Evolutionary conservation across 192 early-diverging fungal genomes (phyloP).

Genomic region (Glomus cerebriforme): DNA sequence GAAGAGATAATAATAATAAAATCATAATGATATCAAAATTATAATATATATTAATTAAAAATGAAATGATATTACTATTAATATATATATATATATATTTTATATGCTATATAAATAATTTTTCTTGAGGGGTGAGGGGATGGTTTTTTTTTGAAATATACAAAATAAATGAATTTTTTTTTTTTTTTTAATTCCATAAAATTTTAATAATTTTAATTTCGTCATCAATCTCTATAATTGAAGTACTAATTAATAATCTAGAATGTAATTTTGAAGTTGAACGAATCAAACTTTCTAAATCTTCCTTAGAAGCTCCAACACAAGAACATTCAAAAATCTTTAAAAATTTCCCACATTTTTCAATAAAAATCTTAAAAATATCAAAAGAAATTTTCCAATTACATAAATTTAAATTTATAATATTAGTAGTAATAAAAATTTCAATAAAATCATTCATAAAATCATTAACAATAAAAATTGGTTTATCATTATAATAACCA

Average conservation of each 20-base stretch:
- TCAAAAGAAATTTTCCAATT: neutral
- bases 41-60: no score
- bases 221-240: neutral
- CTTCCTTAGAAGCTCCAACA: neutral
- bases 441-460: neutral
- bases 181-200: neutral
- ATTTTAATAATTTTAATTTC: neutral
- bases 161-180: no score
- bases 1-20: no score
- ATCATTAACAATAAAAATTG: neutral
- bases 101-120: no score
- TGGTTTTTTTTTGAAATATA: no score
- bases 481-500: neutral
- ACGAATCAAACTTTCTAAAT: neutral
- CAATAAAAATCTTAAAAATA: neutral
- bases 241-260: neutral
- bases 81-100: no score
- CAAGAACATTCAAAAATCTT: neutral
- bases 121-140: no score
- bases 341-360: neutral
- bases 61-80: no score
- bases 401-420: neutral
- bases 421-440: neutral
- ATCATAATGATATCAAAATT: no score
- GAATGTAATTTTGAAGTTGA: neutral